phyloP scores from a whole-genome alignment of 768 basidiomycete genomes.

The Tricholoma sp. region DNA sequence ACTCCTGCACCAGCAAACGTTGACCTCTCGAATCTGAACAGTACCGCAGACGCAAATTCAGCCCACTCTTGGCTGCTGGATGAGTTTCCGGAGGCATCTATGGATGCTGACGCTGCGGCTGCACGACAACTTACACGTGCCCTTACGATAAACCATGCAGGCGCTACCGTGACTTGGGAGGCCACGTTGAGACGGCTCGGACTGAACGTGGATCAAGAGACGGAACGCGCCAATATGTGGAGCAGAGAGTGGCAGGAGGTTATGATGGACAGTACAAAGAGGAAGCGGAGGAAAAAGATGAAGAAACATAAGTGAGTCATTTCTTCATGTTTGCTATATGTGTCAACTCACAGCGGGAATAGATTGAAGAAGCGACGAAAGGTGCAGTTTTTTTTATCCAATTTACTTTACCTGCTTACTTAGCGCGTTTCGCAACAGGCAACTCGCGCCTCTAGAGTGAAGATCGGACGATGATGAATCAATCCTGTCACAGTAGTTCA shows the following conservation, averaged over 20 bases:
- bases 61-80: constrained; percentile 27
- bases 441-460: constrained; percentile 36
- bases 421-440: constrained; percentile 26
- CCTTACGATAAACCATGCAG: constrained; percentile 62
- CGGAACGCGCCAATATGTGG: constrained; percentile 44
- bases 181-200: constrained; percentile 61
- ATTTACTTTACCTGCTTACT: constrained; percentile 9
- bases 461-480: constrained; percentile 24
- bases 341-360: constrained; percentile 5
- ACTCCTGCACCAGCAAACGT: constrained; percentile 23
- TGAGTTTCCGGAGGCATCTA: constrained; percentile 43
- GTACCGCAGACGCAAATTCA: constrained; percentile 8
- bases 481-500: too few species aligned
- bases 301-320: constrained; percentile 88
- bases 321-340: constrained; percentile 2
- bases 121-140: constrained; percentile 77
- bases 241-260: constrained; percentile 62
- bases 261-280: constrained; percentile 74
- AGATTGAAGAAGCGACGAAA: constrained; percentile 90
- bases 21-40: constrained; percentile 10
- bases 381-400: constrained; percentile 38
- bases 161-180: constrained; percentile 64
- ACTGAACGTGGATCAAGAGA: constrained; percentile 45
- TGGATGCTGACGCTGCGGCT: constrained; percentile 75
- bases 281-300: constrained; percentile 91